A percentile compares a stretch with the other conserved stretches of the same genome.
Conservation (phyloP, 192 early-diverging fungal genomes). For the Backusella parvicylindrica region DNA sequence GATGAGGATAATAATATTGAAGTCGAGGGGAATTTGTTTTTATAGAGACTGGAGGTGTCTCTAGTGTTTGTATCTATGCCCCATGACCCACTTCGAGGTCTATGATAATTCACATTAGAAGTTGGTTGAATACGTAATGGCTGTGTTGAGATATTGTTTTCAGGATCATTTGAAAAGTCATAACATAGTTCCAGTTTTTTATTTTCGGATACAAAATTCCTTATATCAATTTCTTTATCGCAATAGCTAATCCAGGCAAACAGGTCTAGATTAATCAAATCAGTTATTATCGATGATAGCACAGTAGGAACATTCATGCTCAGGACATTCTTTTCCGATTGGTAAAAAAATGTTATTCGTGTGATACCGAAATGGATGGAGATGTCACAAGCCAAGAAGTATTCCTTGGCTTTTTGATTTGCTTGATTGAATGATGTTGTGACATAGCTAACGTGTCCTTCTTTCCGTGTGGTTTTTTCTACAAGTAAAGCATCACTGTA, state of each 20-base stretch:
- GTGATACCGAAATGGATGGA: neutral
- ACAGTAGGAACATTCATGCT: neutral
- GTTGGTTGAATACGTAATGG: neutral
- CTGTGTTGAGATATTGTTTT: neutral
- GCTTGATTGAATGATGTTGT: neutral
- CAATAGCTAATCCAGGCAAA: neutral
- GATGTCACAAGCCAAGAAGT: slow-evolving; percentile 6
- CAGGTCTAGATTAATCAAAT: neutral
- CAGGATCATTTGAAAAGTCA: neutral
- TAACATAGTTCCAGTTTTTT: neutral
- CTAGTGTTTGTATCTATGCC: neutral
- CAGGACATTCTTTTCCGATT: neutral
- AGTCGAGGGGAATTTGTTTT: neutral
- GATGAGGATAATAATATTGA: neutral
- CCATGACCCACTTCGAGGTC: neutral
- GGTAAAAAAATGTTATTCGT: neutral
- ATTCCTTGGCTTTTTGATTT: neutral
- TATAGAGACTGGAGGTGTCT: neutral
- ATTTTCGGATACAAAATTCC: neutral
- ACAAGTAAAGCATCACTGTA: neutral
- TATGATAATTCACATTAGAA: neutral
- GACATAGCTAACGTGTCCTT: neutral
- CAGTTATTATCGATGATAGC: neutral
- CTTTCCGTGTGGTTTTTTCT: neutral
- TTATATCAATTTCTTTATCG: neutral